Evolutionary conservation across 1,284 basidiomycete species (phyloP).

Genomic region (Meripilus lineatus): DNA sequence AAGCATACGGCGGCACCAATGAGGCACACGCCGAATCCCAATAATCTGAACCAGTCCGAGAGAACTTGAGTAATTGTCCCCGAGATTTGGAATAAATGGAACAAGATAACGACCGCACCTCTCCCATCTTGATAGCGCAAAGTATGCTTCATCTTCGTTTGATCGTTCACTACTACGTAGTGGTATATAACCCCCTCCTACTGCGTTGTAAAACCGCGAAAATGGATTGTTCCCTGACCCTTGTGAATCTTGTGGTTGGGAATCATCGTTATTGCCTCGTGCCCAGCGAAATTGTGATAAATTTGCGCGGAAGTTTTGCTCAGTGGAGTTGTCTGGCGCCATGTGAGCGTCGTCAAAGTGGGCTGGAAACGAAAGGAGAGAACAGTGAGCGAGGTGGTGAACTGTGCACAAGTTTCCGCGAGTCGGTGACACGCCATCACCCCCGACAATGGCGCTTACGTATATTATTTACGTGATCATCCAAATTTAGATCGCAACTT

Average conservation of each 20-base stretch:
- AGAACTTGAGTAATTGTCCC: not conserved
- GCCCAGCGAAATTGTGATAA: conserved; percentile 88
- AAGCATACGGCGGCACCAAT: conserved; percentile 93
- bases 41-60: conserved; percentile 46
- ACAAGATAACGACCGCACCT: conserved; percentile 39
- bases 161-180: conserved; percentile 77
- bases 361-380: not conserved
- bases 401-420: too few relatives aligned
- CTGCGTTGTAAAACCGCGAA: conserved; percentile 72
- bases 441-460: too few relatives aligned
- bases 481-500: too few relatives aligned
- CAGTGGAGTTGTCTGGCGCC: too few relatives aligned
- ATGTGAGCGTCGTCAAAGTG: too few relatives aligned
- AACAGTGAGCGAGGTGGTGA: not conserved
- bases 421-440: too few relatives aligned
- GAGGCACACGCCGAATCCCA: conserved; percentile 92
- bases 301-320: conserved; percentile 64
- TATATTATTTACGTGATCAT: too few relatives aligned
- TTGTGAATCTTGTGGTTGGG: conserved; percentile 38
- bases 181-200: conserved; percentile 83
- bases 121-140: conserved; percentile 90
- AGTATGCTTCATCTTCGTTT: conserved; percentile 96
- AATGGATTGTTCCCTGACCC: conserved; percentile 47
- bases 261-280: conserved; percentile 69
- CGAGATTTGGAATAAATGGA: not conserved